These are phyloP conservation scores for Danielozyma ontarioensis DNA, from an alignment of 805 yeast species.

Conservation along the genomic window DNA sequence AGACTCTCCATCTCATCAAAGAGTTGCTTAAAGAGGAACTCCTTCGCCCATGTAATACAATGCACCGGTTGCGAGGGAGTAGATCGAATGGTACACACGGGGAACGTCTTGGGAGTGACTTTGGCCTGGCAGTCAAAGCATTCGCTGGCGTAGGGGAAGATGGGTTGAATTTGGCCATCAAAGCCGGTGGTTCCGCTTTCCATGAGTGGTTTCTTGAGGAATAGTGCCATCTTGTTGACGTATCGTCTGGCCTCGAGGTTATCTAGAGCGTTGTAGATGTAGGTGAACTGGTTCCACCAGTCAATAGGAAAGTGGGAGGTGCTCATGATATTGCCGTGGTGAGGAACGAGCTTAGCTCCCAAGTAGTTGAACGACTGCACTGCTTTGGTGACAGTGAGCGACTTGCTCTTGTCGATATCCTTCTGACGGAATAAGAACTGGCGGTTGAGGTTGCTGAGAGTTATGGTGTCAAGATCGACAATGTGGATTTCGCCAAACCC, in stretches of 20 bases:
- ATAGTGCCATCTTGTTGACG: constrained; percentile 79
- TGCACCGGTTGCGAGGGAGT: constrained; percentile 97
- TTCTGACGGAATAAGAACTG: constrained; percentile 87
- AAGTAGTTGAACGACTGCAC: constrained; percentile 66
- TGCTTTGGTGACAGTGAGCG: constrained; percentile 78
- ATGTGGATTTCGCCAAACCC: constrained; percentile 86
- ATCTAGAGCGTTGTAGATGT: constrained; percentile 89
- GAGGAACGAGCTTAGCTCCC: constrained; percentile 61
- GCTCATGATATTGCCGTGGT: constrained; percentile 87
- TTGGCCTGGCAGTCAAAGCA: constrained; percentile 91
- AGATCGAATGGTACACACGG: constrained; percentile 94
- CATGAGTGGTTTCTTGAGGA: constrained; percentile 68
- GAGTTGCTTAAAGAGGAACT: constrained; percentile 75
- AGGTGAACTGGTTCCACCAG: constrained; percentile 71
- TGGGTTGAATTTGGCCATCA: constrained; percentile 92
- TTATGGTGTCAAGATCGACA: constrained; percentile 95
- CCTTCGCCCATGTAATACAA: constrained; percentile 96
- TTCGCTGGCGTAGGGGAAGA: constrained; percentile 74
- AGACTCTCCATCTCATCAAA: constrained; percentile 47
- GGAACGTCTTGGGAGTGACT: constrained; percentile 84
- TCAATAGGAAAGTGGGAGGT: constrained; percentile 58
- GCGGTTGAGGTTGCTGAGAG: constrained; percentile 84
- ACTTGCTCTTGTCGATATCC: constrained; percentile 86
- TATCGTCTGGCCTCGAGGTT: constrained; percentile 88
- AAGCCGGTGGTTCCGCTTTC: constrained; percentile 96